phyloP scores from a whole-genome alignment of 2,329 filamentous ascomycete genomes.

The Emmonsiellopsis sp. region DNA sequence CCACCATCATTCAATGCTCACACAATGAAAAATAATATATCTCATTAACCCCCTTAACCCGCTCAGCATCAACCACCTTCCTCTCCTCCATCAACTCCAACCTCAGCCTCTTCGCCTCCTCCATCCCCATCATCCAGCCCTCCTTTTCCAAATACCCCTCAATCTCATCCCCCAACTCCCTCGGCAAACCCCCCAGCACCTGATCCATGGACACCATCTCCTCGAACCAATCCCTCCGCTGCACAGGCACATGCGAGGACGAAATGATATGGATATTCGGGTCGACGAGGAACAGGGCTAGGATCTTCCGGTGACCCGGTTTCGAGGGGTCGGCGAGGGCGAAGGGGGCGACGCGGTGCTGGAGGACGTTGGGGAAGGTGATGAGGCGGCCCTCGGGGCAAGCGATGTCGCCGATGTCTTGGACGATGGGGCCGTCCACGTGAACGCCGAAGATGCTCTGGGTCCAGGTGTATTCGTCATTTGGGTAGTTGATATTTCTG shows the following conservation, averaged over 20 bases:
- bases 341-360: constrained; percentile 10
- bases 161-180: constrained; percentile 6
- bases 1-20: constrained; percentile 6
- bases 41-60: neutral
- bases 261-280: constrained; percentile 11
- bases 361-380: constrained; percentile 13
- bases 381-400: constrained; percentile 13
- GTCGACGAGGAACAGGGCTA: constrained; percentile 12
- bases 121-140: constrained; percentile 5
- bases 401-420: constrained; percentile 9
- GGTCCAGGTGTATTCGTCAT: constrained; percentile 9
- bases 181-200: constrained; percentile 2
- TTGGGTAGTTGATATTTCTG: constrained; percentile 23
- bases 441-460: constrained; percentile 6
- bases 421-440: constrained; percentile 3
- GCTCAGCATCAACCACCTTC: constrained; percentile 1
- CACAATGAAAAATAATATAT: constrained; percentile 6
- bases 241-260: constrained; percentile 9
- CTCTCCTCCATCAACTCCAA: constrained; percentile 12
- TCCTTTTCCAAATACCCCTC: neutral
- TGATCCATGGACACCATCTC: constrained; percentile 1
- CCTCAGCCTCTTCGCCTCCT: constrained; percentile 9
- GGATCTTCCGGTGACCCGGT: constrained; percentile 12
- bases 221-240: constrained; percentile 11
- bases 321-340: constrained; percentile 8